Base-by-base conservation (phyloP, 2,329 filamentous ascomycete species). In the Karstenula rhodostoma region DNA sequence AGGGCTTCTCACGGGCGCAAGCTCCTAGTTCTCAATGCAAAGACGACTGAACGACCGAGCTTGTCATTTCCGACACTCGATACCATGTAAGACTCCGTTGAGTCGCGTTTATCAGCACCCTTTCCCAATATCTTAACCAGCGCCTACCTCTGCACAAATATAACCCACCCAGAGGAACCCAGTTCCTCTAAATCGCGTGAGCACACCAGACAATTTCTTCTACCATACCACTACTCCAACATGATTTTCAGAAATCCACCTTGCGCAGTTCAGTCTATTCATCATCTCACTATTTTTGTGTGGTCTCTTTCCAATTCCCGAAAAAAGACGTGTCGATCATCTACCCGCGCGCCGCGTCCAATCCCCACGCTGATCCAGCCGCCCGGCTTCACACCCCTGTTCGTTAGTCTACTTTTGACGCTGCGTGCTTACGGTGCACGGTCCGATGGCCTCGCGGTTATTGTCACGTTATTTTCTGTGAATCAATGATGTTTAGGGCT, bases 241-340 rank as follows among this genome's bases (percentile, higher is more conserved):
- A n/a, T 40, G 7, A 40, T n/a, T 7, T 7, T n/a, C 15, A n/a
- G 35, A 15, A 5, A 40, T 40, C 22, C 3, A 12, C 17, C 1
- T 27, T 12, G 6, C 44, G 19, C 5, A 27, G 27, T 17, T 5
- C 10, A 47, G 8, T 47, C 10, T 27, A 15, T 12, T 46, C 19
- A 8, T 22, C 12, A 7, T 12, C 19, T 46, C 19, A 25, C 9
- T 50, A 27, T 29, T 8, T 19, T 33, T 9, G 13, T 2, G 15
- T 49, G 2, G n/a, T 22, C 47, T n/a, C 42, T 2, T 15, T 6
- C 15, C 9, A 17, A 17, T 12, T 9, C 27, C 47, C 29, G n/a
- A 35, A 44, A 53, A 52, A 44, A 32, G 32, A 37, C 29, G 13
- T 22, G 47, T 50, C 27, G 47, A 50, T 35, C 47, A 35, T 35